Conservation (phyloP, 495 filamentous ascomycete species). For the Daldinia concentrica region DNA sequence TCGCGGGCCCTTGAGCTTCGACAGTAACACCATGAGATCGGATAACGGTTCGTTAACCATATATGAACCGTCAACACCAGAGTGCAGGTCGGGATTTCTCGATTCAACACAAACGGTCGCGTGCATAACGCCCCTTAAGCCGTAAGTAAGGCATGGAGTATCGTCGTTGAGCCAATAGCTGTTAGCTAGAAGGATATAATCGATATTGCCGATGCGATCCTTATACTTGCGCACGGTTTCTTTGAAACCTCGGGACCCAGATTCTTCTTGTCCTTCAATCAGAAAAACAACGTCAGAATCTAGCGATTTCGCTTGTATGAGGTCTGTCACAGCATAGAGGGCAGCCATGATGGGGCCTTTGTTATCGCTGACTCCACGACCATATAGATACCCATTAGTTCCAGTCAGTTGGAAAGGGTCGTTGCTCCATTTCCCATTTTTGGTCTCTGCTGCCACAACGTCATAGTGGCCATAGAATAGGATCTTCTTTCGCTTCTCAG, state of each 20-base stretch:
- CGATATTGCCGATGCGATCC: slow-evolving; percentile 83
- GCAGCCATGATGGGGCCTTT: slow-evolving; percentile 95
- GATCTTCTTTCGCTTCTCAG: slow-evolving; percentile 76
- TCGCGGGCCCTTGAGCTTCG: slow-evolving; percentile 75
- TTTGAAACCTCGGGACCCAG: slow-evolving; percentile 87
- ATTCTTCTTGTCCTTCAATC: slow-evolving; percentile 97
- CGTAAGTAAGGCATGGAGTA: slow-evolving; percentile 94
- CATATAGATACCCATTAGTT: slow-evolving; percentile 91
- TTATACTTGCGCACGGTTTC: slow-evolving; percentile 80
- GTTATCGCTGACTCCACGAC: slow-evolving; percentile 96
- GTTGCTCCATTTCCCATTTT: slow-evolving; percentile 78
- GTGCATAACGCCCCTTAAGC: slow-evolving; percentile 92
- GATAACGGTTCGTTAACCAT: slow-evolving; percentile 89
- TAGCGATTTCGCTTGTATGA: slow-evolving; percentile 78
- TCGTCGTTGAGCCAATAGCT: slow-evolving; percentile 99
- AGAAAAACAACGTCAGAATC: slow-evolving; percentile 90
- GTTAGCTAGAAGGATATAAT: slow-evolving; percentile 94
- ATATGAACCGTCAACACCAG: slow-evolving; percentile 91
- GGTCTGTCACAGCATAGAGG: slow-evolving; percentile 88
- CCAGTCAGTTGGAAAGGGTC: slow-evolving; percentile 89
- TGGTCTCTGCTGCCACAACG: slow-evolving; percentile 90
- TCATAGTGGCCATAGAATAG: slow-evolving; percentile 99
- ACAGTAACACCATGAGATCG: slow-evolving; percentile 83
- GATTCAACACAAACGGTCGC: slow-evolving; percentile 88
- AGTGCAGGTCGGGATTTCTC: slow-evolving; percentile 88